A percentile compares a stretch with the other conserved stretches of the same genome.
These are phyloP conservation scores for Fagus crenata DNA, from an alignment of 306 rosid species.

Conservation along the genomic window DNA sequence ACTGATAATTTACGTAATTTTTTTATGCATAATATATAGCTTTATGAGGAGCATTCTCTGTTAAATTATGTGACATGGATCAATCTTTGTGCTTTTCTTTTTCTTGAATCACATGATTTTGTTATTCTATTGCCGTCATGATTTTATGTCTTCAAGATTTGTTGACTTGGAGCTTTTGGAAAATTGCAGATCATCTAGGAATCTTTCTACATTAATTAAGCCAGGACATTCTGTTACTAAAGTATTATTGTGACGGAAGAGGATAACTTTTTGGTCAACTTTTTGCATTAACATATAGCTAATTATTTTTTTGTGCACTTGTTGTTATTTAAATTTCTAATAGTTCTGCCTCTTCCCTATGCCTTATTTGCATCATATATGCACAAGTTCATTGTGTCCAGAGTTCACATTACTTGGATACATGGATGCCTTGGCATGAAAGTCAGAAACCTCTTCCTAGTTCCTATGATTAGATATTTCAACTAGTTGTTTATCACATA, in stretches of 20 bases:
- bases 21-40: conserved; percentile 4
- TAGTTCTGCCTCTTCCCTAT: neutral
- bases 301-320: neutral
- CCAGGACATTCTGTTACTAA: neutral
- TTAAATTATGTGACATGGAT: neutral
- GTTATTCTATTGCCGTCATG: neutral
- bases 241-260: neutral
- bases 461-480: neutral
- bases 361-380: neutral
- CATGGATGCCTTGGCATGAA: neutral
- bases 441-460: neutral
- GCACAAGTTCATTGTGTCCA: neutral
- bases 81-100: neutral
- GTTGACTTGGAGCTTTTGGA: neutral
- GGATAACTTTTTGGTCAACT: neutral
- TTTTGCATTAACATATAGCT: neutral
- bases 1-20: conserved; percentile 26
- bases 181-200: neutral
- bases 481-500: neutral
- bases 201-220: neutral
- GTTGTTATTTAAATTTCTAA: neutral
- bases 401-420: neutral
- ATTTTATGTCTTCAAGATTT: neutral
- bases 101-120: neutral
- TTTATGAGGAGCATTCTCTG: conserved; percentile 7